Evolutionary conservation across 495 filamentous ascomycete genomes (phyloP), one percentile per base, ranked within the genome.

Genomic region (Annulohypoxylon stygium): DNA sequence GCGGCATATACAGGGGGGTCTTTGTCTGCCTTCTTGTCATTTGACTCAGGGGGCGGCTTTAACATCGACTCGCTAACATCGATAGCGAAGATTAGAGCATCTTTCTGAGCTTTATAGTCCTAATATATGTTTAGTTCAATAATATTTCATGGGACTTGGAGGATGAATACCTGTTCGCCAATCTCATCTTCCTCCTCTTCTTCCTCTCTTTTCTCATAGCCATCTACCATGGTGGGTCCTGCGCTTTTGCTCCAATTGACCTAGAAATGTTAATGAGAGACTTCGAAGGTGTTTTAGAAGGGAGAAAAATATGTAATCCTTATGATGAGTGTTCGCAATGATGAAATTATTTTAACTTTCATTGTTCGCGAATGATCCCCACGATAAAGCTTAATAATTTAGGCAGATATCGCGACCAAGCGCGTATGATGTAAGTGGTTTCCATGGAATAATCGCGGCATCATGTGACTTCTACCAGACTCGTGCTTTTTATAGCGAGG

Each of bases 11-110:
- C 83, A 1, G 95, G 89, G 20, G 89, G 90, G 72, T 93, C 92
- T 67, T 83, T 88, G 48, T 90, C 86, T 55, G 87, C 85, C 79
- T 95, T 95, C 84, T 92, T 95, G 47, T 89, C 80, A 74, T 90
- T 88, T 20, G 86, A 85, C 1, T 85, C 81, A 2, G 88, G 86
- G 57, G 92, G 94, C 61, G 83, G 84, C 16, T 84, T 81, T 26
- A 98, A 85, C 97, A 98, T 99, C 3, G 93, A 94, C n/a, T 85
- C 78, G 83, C 92, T 97, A 81, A 98, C 89, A 78, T 98, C 92
- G 69, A 99, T 98, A 2, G 94, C 97, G 76, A 99, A 98, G 26
- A 99, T 87, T 20, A 98, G 88, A 0, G 97, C 97, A 91, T 99
- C 97, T 84, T 97, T 98, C 76, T 93, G 90, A 3, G 92, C 87